Evolutionary conservation across 805 yeast genomes (phyloP), one percentile per base, ranked within the genome.

Genomic region (Candida chauliodis): DNA sequence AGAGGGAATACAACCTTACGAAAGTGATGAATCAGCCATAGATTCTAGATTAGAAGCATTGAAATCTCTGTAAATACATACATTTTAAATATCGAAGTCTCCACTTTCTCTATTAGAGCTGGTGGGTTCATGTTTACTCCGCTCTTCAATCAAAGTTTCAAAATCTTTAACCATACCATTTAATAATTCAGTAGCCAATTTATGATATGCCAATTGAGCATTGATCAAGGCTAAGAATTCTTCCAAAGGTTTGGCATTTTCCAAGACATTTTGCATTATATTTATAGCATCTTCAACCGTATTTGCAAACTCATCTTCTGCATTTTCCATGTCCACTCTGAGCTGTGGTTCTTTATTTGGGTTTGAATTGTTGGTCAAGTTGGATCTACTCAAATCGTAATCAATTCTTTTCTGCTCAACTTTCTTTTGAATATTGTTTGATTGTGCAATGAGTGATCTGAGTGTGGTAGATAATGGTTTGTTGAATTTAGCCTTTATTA

Each of bases 291-390:
- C 93, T 64, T 87, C 95, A 24, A 88, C 88, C 17, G 90, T 83
- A 49, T 84, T 86, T 33, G 93, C 95, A 59, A 87, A 87, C 53
- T 84, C 90, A 53, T 87, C 96, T 65, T 87, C 96, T 36, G 87
- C 79, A 44, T 81, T 76, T 61, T 87, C 95, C 75, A 87, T 81
- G 46, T 79, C 76, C 35, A 81, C 84, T 52, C 90, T 73, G 43
- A 83, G 74, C 35, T 79, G 79, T 13, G 90, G 87, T 55, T 82
- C 83, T 61, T 79, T 79, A 24, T 62, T 50, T 4, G 73, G 69
- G 44, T 66, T 66, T 7, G 66, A 46, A 50, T 72, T 64, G 41
- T 51, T 56, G 29, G 69, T 53, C 47, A 69, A 61, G 37, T 56
- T 61, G 24, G 58, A 48, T 65, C 93, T 75, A 36, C 91, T 84